Base-by-base conservation (phyloP, 345 rosid species). In the Noccaea bulbosa region DNA sequence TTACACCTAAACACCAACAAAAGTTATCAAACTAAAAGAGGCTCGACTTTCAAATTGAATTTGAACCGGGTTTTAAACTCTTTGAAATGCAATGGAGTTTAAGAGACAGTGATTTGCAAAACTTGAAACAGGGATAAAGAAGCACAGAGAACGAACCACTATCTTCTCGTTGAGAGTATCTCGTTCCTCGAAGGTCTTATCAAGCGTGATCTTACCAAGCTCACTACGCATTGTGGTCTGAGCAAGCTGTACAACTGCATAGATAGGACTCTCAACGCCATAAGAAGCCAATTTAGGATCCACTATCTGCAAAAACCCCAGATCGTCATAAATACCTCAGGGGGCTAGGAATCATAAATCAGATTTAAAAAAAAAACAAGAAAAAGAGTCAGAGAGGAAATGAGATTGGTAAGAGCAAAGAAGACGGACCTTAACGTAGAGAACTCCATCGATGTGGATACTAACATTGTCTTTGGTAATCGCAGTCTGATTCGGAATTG, bases 181-280 rank as follows among this genome's bases (percentile, higher is more conserved):
- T 55, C 99, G 76, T 80, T 89, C 99, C 74, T 89, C 99, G 24
- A 94, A 94, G 44, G 98, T 94, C 87, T 94, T 91, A 78, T 94
- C 99, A 51, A 94, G 98, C 0, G 98, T 89, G 49, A 94, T 94
- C 73, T 94, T 94, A 46, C 99, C 99, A 27, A 94, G 93, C 82
- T 94, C 98, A 58, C 98, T 94, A 20, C 99, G 93, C 99, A 94
- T 94, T 0, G 98, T 88, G 15, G 99, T 91, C 82, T 91, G 99
- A 2, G 99, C 99, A n/a, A 91, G 85, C 74, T 94, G 99, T 62
- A 88, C 82, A 43, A 94, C 96, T 38, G 99, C 98, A 57, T 88
- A 94, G 52, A 89, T 89, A 1, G 98, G 99, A 67, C 88, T 86
- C 86, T 88, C 98, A 62, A 94, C 97, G 3, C 99, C 99, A 73